Percentiles rank a stretch among this genome's conserved stretches.
phyloP scores from a whole-genome alignment of 2,329 filamentous ascomycete genomes.

The Cladosporium austrohemisphaericum region DNA sequence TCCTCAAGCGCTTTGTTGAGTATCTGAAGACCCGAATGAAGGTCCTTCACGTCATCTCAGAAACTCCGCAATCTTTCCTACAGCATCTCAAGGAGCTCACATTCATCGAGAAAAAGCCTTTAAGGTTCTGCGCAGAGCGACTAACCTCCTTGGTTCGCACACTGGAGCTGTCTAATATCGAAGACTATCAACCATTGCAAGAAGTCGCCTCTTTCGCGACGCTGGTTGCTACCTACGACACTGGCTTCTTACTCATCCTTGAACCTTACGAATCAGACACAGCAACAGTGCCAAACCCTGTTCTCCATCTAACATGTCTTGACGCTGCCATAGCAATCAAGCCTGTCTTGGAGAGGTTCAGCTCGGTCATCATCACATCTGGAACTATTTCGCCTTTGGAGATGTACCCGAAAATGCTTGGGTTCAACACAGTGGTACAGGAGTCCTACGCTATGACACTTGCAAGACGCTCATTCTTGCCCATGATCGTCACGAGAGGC shows the following conservation, averaged over 20 bases:
- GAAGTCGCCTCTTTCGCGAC: conserved; percentile 98
- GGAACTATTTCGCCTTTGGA: conserved; percentile 95
- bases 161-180: conserved; percentile 92
- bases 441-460: conserved; percentile 98
- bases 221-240: conserved; percentile 92
- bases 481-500: conserved; percentile 94
- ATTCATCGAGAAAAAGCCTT: conserved; percentile 93
- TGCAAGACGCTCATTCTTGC: conserved; percentile 88
- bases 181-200: conserved; percentile 94
- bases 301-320: conserved; percentile 94
- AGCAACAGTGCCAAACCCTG: conserved; percentile 90
- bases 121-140: conserved; percentile 91
- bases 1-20: conserved; percentile 94
- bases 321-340: conserved; percentile 98
- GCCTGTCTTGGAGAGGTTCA: conserved; percentile 94
- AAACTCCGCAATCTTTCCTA: conserved; percentile 91
- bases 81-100: conserved; percentile 91
- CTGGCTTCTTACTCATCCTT: conserved; percentile 91
- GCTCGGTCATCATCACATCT: conserved; percentile 96
- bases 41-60: conserved; percentile 93
- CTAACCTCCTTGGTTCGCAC: conserved; percentile 92
- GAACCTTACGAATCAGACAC: conserved; percentile 96
- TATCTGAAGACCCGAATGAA: conserved; percentile 97
- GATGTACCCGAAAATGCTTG: conserved; percentile 99
- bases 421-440: conserved; percentile 86